Conservation (phyloP, 129 eudicot genomes). For the Gnaphalium uliginosum region DNA sequence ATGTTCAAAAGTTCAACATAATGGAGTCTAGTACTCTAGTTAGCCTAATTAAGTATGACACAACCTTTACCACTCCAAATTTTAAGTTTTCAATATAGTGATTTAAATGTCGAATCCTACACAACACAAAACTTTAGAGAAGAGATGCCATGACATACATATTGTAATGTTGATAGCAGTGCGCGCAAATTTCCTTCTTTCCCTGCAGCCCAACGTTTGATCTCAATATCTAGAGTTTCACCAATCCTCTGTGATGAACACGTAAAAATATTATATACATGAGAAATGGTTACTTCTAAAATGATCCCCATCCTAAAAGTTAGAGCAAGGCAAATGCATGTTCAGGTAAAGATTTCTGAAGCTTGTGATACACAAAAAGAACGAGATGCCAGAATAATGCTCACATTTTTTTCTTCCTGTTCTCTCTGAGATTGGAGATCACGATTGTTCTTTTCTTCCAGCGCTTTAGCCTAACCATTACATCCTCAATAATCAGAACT, state of each 20-base stretch:
- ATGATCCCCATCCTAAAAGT: slow-evolving; percentile 5
- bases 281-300: background rate
- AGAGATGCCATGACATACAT: slow-evolving; percentile 40
- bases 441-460: slow-evolving; percentile 91
- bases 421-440: slow-evolving; percentile 87
- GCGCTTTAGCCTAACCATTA: slow-evolving; percentile 73
- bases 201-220: slow-evolving; percentile 53
- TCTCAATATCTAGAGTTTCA: slow-evolving; percentile 46
- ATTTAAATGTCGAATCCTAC: background rate
- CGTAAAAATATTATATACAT: slow-evolving; percentile 13
- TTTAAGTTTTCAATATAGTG: background rate
- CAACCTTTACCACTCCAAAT: slow-evolving; percentile 24
- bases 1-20: background rate
- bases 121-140: background rate
- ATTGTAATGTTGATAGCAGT: slow-evolving; percentile 46
- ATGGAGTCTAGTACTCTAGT: background rate
- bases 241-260: slow-evolving; percentile 37
- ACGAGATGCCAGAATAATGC: slow-evolving; percentile 32
- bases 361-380: slow-evolving; percentile 13
- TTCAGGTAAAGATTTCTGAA: background rate
- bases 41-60: background rate
- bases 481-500: slow-evolving; percentile 16
- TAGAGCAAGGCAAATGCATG: slow-evolving; percentile 5
- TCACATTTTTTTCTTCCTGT: slow-evolving; percentile 88
- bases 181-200: slow-evolving; percentile 50